Percentiles rank a stretch among this genome's conserved stretches.
phyloP scores from a whole-genome alignment of 768 basidiomycete species.

The Mycena galericulata region DNA sequence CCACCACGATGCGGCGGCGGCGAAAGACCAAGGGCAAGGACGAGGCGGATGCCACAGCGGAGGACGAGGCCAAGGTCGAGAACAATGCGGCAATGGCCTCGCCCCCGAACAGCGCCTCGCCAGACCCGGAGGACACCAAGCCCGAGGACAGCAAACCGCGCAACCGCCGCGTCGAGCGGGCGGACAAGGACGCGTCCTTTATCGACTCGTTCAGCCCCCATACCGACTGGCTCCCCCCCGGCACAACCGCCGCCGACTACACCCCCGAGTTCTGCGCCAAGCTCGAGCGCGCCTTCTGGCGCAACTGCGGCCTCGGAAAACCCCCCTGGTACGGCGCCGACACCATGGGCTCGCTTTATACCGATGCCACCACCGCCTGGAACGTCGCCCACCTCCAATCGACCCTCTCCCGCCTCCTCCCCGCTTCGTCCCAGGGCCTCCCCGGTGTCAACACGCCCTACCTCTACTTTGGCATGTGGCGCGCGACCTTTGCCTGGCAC shows the following conservation, averaged over 20 bases:
- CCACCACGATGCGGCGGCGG: conserved; percentile 50
- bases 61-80: conserved; percentile 63
- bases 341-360: conserved; percentile 83
- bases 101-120: conserved; percentile 57
- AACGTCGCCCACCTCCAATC: conserved; percentile 95
- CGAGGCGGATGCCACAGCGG: conserved; percentile 44
- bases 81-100: conserved; percentile 44
- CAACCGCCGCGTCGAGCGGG: conserved; percentile 58
- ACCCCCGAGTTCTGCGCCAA: conserved; percentile 89
- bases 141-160: conserved; percentile 27
- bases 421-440: conserved; percentile 72
- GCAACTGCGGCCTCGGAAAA: conserved; percentile 88
- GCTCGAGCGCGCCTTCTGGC: conserved; percentile 92
- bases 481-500: conserved; percentile 98
- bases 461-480: conserved; percentile 99
- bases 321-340: conserved; percentile 99
- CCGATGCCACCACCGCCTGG: conserved; percentile 85
- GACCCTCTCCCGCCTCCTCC: conserved; percentile 83
- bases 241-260: conserved; percentile 81
- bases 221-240: conserved; percentile 83
- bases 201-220: conserved; percentile 78
- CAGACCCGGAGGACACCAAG: conserved; percentile 40
- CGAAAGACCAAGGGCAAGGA: conserved; percentile 50
- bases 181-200: conserved; percentile 64
- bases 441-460: conserved; percentile 98